Percentiles rank a stretch among this genome's conserved stretches.
Evolutionary conservation across 176 grass and related monocot species (phyloP).

Genomic region (Carex scoparia): DNA sequence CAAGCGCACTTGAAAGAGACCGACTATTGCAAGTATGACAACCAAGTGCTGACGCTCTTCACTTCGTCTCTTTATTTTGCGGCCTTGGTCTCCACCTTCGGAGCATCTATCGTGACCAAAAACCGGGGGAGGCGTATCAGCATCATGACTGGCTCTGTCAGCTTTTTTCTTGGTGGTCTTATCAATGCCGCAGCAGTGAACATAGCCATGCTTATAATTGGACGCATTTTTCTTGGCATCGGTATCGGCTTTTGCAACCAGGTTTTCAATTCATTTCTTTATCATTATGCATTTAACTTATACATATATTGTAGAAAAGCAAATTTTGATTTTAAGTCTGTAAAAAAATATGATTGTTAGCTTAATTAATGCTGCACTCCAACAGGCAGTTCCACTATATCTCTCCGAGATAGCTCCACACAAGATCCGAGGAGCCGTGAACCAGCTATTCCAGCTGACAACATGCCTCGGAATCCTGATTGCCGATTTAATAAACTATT

Average conservation of each 20-base stretch:
- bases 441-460: constrained; percentile 42
- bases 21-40: constrained; percentile 48
- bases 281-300: no score
- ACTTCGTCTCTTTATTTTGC: constrained; percentile 44
- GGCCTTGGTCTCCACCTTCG: constrained; percentile 40
- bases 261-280: constrained; percentile 31
- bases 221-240: constrained; percentile 67
- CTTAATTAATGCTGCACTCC: not conserved
- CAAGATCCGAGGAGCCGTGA: constrained; percentile 33
- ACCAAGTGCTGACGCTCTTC: constrained; percentile 44
- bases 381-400: constrained; percentile 42
- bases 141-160: constrained; percentile 35
- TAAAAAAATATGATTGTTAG: not conserved
- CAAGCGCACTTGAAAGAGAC: constrained; percentile 37
- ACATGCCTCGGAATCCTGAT: constrained; percentile 25
- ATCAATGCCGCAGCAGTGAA: constrained; percentile 59
- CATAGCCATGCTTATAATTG: constrained; percentile 77
- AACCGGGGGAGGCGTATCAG: constrained; percentile 20
- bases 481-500: constrained; percentile 39
- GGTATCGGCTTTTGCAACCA: constrained; percentile 84
- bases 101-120: constrained; percentile 22
- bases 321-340: not conserved
- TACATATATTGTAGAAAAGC: not conserved
- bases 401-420: constrained; percentile 47
- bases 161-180: constrained; percentile 53